Conservation (phyloP, 371 early-diverging fungal species). For the Smittium culicis region DNA sequence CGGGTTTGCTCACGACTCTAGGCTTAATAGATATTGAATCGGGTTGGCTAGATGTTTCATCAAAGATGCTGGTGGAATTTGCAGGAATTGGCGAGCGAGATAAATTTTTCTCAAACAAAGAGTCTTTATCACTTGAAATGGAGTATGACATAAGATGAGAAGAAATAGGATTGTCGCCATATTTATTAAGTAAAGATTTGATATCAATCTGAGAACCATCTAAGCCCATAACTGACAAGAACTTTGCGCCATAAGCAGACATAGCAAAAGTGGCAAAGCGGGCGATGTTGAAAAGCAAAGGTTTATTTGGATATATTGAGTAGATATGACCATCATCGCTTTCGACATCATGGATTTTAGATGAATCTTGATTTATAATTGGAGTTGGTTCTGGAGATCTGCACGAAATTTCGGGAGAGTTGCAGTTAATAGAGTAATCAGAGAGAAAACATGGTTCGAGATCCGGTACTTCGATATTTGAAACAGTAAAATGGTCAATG, state of each 20-base stretch:
- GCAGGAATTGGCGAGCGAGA: not conserved
- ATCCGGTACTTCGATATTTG: too few species aligned
- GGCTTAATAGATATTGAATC: not conserved
- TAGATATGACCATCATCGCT: not conserved
- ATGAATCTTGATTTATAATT: too few species aligned
- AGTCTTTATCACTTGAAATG: not conserved
- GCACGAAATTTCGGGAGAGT: too few species aligned
- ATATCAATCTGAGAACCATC: conserved; percentile 27
- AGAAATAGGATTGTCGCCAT: conserved; percentile 15
- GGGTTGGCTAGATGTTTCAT: not conserved
- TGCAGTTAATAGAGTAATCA: too few species aligned
- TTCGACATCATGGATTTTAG: too few species aligned
- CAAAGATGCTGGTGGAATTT: not conserved
- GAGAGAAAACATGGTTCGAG: too few species aligned
- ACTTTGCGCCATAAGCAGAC: conserved; percentile 64
- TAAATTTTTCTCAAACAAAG: not conserved
- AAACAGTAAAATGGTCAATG: too few species aligned
- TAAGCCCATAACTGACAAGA: conserved; percentile 69
- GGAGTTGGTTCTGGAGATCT: too few species aligned
- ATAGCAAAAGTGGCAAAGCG: conserved; percentile 64
- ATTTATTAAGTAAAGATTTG: conserved; percentile 20
- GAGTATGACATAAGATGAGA: conserved; percentile 9
- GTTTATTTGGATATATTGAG: conserved; percentile 16
- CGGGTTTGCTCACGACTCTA: too few species aligned
- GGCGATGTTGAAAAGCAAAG: conserved; percentile 49